Base-by-base conservation (phyloP, 1,284 basidiomycete genomes). In the Fistulinella cinereoalba region DNA sequence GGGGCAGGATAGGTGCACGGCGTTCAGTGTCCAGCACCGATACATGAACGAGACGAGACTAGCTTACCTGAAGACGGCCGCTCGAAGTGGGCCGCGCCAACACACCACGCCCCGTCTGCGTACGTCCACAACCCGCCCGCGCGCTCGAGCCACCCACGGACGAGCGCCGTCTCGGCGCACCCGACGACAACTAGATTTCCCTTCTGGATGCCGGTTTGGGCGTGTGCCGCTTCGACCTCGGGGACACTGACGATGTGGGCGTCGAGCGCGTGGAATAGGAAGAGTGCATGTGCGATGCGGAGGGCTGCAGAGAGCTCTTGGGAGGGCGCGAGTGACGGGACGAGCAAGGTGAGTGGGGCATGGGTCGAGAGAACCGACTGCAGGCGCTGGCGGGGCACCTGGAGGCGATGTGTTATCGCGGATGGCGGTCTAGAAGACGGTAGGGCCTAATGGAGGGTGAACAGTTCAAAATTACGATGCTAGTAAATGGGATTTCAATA, bases 251-350 rank as follows among this genome's bases (percentile, higher is more conserved):
- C 46, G 34, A 93, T 80, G 39, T 79, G 75, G 0, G 75, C 63
- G 53, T 90, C 88, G 21, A 92, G 65, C 49, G 79, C 76, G 58
- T 88, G 85, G 65, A 87, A 90, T 0, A 80, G 61, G 36, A 80
- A 68, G 12, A 92, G 68, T 50, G 82, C 78, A 56, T 90, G 80
- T 3, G 83, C 80, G 39, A 92, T 69, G 4, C 88, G 74, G 6
- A 74, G 60, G 1, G 87, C 89, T 7, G 68, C 53, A 1, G 60
- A 58, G 37, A 66, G 47, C 37, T 72, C 69, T 9, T 51, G 46
- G 22, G 69, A 65, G 0, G 77, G 71, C 15, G 79, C 55, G 6
- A 57, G 49, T n/a, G 69, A 64, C 0, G 80, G 72, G 21, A 83
- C 64, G 44, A 91, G 72, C 29, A 92, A 65, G 2, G 66, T 68